phyloP scores from a whole-genome alignment of 2,329 filamentous ascomycete genomes.

The Fusarium napiforme region DNA sequence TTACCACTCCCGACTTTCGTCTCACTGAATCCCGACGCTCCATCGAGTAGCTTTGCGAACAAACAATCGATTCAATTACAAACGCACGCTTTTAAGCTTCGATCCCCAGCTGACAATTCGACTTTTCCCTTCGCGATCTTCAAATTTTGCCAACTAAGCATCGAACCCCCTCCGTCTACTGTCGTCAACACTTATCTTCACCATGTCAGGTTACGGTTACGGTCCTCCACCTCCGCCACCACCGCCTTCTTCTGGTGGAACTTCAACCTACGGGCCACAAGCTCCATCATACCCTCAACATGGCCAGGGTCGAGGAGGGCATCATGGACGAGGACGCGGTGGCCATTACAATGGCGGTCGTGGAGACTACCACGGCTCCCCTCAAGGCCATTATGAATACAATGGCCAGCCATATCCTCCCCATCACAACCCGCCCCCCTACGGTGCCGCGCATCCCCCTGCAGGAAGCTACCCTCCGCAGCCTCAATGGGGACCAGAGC shows the following conservation, averaged over 20 bases:
- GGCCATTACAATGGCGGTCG: slow-evolving; percentile 52
- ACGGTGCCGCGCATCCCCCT: slow-evolving; percentile 51
- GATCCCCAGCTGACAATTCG: neutral
- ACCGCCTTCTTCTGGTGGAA: slow-evolving; percentile 46
- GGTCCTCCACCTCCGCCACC: slow-evolving; percentile 65
- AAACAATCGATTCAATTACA: neutral
- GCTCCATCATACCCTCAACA: slow-evolving; percentile 53
- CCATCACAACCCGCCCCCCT: slow-evolving; percentile 47
- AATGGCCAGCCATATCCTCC: slow-evolving; percentile 52
- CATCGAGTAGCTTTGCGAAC: neutral
- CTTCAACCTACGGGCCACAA: slow-evolving; percentile 54
- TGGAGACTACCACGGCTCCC: slow-evolving; percentile 54
- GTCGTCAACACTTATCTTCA: neutral
- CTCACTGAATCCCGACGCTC: neutral
- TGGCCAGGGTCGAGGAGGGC: slow-evolving; percentile 51
- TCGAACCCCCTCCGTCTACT: neutral
- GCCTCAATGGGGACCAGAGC: slow-evolving; percentile 57
- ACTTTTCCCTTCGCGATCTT: neutral
- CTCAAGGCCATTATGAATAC: slow-evolving; percentile 58
- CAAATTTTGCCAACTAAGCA: neutral
- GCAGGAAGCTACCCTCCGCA: slow-evolving; percentile 52
- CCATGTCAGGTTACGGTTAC: slow-evolving; percentile 64
- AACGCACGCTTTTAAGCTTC: neutral
- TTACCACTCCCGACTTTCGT: neutral
- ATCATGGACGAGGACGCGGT: slow-evolving; percentile 53